phyloP scores from a whole-genome alignment of 1,284 basidiomycete species.

The Pyrrhoderma lamaoense region DNA sequence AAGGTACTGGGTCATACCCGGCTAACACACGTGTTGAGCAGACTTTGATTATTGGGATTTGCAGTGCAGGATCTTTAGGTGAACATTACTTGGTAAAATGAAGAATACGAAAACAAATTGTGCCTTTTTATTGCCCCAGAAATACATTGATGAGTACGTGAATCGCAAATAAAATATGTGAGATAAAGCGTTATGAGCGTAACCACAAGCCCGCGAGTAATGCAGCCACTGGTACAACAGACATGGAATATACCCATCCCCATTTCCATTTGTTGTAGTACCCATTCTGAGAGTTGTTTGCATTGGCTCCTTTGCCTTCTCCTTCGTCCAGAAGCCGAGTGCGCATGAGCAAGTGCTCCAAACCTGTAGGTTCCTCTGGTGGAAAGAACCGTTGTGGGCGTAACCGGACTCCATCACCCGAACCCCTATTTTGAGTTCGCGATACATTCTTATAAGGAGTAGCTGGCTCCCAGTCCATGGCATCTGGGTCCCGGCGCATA shows the following conservation, averaged over 20 bases:
- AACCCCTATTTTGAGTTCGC: background rate
- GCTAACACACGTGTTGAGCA: too few relatives aligned
- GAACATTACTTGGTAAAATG: too few relatives aligned
- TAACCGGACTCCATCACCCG: conserved; percentile 19
- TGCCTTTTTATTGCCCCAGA: background rate
- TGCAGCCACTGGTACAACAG: conserved; percentile 27
- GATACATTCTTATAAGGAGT: conserved; percentile 20
- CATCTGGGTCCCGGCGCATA: conserved; percentile 36
- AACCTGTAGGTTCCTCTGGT: conserved; percentile 68
- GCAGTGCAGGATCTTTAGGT: too few relatives aligned
- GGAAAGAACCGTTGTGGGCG: conserved; percentile 68
- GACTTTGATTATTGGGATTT: too few relatives aligned
- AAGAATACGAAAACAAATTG: background rate
- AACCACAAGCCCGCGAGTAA: conserved; percentile 3
- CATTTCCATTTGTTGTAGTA: conserved; percentile 22
- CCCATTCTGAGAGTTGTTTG: background rate
- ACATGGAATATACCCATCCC: conserved; percentile 32
- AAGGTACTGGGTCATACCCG: too few relatives aligned
- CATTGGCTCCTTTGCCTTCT: background rate
- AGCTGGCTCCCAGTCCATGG: conserved; percentile 67
- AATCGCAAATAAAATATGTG: background rate
- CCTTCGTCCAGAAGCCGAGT: conserved; percentile 48
- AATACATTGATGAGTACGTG: background rate
- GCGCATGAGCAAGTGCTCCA: conserved; percentile 64
- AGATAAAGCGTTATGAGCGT: background rate